Evolutionary conservation across 2,329 filamentous ascomycete genomes (phyloP), one percentile per base, ranked within the genome.

Genomic region (Botrytis aclada): DNA sequence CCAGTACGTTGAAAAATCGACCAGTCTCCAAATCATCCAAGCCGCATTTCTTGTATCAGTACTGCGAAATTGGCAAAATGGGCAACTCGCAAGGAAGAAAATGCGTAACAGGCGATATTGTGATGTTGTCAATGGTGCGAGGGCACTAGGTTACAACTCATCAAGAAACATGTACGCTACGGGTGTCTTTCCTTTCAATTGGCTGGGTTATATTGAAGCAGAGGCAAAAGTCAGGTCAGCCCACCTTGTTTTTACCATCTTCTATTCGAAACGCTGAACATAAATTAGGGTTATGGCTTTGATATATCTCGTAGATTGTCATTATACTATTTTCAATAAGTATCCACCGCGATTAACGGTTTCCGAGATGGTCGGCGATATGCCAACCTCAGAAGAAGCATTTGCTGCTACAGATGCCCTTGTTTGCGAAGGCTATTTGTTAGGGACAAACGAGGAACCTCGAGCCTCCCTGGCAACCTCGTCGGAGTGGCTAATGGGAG

Each of bases 41-140:
- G 71, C 64, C 9, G 64, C 65, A 39, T 63, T 72, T 51, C 51
- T 72, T 41, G 65, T 70, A 58, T 58, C 45, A 7, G 51, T 69
- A 18, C 39, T 72, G 8, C 64, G 34, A 29, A 72, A 62, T 66
- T 72, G 71, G 71, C 56, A 45, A 51, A 70, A 60, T 47, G 58
- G 64, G 16, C 25, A 56, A 14, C 22, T 43, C 1, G 43, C 71
- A 45, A 54, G 71, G 14, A 56, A 39, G 32, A 66, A 56, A 18
- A 69, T 69, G 63, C 64, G 64, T 20, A 70, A 66, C 4, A 32
- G 47, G 7, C 71, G 71, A 9, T 69, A 62, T 63, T 62, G 41
- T 39, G 71, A 70, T 22, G 18, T 72, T 41, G 56, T 72, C 34
- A 22, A 18, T 8, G 39, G 34, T 41, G 47, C 47, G 37, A 56